phyloP scores from a whole-genome alignment of 208 protist species.

The Trichomonas gallinae region DNA sequence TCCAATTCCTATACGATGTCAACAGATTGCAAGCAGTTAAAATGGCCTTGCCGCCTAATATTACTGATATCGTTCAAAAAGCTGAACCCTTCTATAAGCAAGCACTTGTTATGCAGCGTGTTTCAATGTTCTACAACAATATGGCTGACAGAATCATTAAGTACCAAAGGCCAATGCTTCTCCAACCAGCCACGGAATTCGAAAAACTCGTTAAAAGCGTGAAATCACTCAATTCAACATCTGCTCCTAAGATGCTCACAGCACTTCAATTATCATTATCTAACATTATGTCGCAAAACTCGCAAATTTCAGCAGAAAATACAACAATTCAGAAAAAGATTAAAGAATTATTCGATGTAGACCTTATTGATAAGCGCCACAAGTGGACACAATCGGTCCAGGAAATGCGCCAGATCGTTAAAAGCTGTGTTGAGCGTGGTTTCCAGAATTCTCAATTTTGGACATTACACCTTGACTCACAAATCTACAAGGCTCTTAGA shows the following conservation, averaged over 20 bases:
- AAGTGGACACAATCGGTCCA: background rate
- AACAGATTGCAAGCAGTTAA: background rate
- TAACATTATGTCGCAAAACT: background rate
- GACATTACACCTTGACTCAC: background rate
- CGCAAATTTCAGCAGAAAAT: background rate
- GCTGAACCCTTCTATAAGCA: background rate
- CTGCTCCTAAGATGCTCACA: background rate
- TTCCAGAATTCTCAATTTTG: background rate
- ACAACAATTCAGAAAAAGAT: background rate
- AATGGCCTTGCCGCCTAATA: background rate
- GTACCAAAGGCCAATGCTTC: slow-evolving; percentile 53
- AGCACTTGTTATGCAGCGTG: slow-evolving; percentile 41
- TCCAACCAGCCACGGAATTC: slow-evolving; percentile 46
- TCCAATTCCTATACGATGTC: background rate
- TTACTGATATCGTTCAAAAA: background rate
- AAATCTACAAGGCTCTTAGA: background rate
- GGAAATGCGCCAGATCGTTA: background rate
- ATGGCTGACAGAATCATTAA: slow-evolving; percentile 50
- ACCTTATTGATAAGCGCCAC: background rate
- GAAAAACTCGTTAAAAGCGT: slow-evolving; percentile 40
- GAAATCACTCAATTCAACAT: background rate
- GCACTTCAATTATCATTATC: background rate
- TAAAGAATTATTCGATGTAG: background rate
- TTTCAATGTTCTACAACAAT: slow-evolving; percentile 60
- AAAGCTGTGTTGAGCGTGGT: background rate